Percentiles rank a stretch among this genome's conserved stretches.
Conservation (phyloP, 176 grass and related monocot genomes). For the Oryza punctata region DNA sequence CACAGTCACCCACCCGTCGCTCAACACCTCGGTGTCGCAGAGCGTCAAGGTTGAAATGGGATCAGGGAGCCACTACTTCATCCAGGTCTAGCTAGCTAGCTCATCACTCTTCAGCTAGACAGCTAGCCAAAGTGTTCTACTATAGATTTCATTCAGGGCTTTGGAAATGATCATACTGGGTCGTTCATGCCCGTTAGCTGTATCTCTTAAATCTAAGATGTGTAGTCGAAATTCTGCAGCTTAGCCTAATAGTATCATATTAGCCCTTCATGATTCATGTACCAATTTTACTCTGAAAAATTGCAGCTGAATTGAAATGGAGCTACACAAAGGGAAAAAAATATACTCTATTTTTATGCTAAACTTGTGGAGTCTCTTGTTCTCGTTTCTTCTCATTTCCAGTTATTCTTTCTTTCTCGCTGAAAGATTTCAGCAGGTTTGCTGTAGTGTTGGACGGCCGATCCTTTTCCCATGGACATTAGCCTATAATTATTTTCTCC, state of each 20-base stretch:
- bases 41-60: constrained; percentile 61
- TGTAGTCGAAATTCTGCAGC: constrained; percentile 8
- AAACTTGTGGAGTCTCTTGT: background rate
- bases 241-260: background rate
- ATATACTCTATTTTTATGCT: background rate
- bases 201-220: background rate
- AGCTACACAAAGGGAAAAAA: constrained; percentile 6
- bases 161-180: constrained; percentile 5
- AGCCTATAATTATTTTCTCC: background rate
- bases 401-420: background rate
- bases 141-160: background rate
- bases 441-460: background rate
- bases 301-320: background rate
- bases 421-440: background rate
- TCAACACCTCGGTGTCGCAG: constrained; percentile 49
- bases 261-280: constrained; percentile 38
- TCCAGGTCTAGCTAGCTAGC: constrained; percentile 40
- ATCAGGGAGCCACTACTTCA: constrained; percentile 36
- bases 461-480: background rate
- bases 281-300: constrained; percentile 32
- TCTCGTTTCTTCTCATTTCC: background rate
- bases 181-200: background rate
- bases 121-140: background rate
- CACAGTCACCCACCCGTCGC: constrained; percentile 54
- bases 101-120: background rate